Evolutionary conservation across 495 filamentous ascomycete genomes (phyloP).

Genomic region (Penicillium herquei): DNA sequence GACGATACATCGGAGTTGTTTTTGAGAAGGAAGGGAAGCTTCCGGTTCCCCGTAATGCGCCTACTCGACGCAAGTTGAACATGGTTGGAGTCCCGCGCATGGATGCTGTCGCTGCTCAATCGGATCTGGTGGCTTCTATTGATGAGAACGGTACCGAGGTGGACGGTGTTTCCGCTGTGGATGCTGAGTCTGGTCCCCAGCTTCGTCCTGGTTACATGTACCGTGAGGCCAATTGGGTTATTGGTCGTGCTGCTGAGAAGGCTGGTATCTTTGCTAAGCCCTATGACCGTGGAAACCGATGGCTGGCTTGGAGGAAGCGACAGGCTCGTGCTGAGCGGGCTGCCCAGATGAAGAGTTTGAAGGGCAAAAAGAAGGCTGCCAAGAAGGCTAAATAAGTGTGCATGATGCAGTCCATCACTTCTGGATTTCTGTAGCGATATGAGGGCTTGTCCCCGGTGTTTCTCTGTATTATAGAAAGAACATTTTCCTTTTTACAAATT

Average conservation of each 20-base stretch:
- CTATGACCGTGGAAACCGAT: slow-evolving; percentile 58
- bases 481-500: slow-evolving; percentile 9
- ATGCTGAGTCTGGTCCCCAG: slow-evolving; percentile 42
- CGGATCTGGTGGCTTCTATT: slow-evolving; percentile 34
- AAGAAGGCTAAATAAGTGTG: slow-evolving; percentile 44
- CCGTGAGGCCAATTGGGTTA: slow-evolving; percentile 80
- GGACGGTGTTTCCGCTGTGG: slow-evolving; percentile 29
- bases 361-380: slow-evolving; percentile 48
- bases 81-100: slow-evolving; percentile 55
- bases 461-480: slow-evolving; percentile 43
- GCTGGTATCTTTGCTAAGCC: slow-evolving; percentile 50
- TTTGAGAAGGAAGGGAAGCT: slow-evolving; percentile 70
- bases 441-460: slow-evolving; percentile 31
- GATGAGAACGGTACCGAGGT: slow-evolving; percentile 32
- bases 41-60: slow-evolving; percentile 68
- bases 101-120: slow-evolving; percentile 31
- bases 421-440: slow-evolving; percentile 34
- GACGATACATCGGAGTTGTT: slow-evolving; percentile 89
- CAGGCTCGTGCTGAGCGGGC: slow-evolving; percentile 49
- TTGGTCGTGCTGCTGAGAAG: slow-evolving; percentile 67
- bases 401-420: slow-evolving; percentile 20
- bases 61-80: slow-evolving; percentile 63
- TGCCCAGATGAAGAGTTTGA: slow-evolving; percentile 58
- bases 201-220: slow-evolving; percentile 74
- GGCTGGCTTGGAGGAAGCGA: slow-evolving; percentile 61